These are phyloP conservation scores for Ascochyta koolunga DNA, from an alignment of 2,329 filamentous ascomycete species.

Conservation along the genomic window DNA sequence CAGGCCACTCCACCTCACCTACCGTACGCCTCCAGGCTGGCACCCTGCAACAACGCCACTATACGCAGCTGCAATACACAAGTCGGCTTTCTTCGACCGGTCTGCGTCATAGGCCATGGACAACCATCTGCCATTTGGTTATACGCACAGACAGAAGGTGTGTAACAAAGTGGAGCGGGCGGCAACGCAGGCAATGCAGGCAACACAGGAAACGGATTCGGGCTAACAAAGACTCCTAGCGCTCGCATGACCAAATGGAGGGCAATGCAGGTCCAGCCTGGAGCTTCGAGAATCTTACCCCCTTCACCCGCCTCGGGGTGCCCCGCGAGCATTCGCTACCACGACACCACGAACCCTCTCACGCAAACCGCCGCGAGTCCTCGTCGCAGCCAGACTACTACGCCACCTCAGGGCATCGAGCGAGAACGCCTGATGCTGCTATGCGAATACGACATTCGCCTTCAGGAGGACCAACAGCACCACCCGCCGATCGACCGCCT, in stretches of 20 bases:
- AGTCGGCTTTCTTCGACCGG: not conserved
- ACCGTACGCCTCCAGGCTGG: slow-evolving; percentile 1
- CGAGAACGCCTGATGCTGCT: slow-evolving; percentile 12
- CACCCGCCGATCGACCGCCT: slow-evolving; percentile 1
- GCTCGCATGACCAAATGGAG: slow-evolving; percentile 45
- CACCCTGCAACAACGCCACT: slow-evolving; percentile 1
- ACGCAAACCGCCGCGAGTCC: slow-evolving; percentile 8
- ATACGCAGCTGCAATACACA: not conserved
- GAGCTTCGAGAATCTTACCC: slow-evolving; percentile 19
- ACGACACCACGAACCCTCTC: slow-evolving; percentile 11
- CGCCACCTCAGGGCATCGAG: slow-evolving; percentile 5
- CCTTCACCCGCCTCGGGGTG: slow-evolving; percentile 14
- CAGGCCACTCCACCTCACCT: slow-evolving; percentile 1
- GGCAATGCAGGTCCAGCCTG: slow-evolving; percentile 36
- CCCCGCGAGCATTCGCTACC: slow-evolving; percentile 10
- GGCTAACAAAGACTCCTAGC: slow-evolving; percentile 28
- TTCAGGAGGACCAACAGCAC: slow-evolving; percentile 1
- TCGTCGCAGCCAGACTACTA: slow-evolving; percentile 6
- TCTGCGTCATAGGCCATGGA: slow-evolving; percentile 36
- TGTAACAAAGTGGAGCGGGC: slow-evolving; percentile 22
- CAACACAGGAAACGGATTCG: slow-evolving; percentile 19
- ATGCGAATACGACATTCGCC: not conserved
- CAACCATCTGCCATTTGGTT: slow-evolving; percentile 37
- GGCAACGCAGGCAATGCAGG: slow-evolving; percentile 21
- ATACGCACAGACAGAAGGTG: slow-evolving; percentile 44